These are phyloP conservation scores for Colletotrichum chrysophilum DNA, from an alignment of 2,329 filamentous ascomycete genomes.

Conservation along the genomic window DNA sequence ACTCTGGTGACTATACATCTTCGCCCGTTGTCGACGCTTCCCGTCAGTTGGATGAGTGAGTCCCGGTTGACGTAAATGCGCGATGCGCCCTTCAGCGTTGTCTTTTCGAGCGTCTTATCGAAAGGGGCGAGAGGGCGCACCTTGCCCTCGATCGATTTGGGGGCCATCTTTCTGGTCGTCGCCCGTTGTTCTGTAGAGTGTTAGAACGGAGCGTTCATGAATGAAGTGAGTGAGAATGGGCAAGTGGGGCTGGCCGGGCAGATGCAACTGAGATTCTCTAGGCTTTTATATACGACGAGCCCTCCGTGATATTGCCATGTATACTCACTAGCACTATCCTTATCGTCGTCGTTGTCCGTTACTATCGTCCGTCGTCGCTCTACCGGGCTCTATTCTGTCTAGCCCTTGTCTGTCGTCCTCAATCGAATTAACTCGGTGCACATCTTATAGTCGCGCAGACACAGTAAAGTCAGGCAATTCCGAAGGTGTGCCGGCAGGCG, in stretches of 20 bases:
- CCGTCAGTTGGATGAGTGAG: conserved; percentile 48
- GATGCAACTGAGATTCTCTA: background rate
- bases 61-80: conserved; percentile 55
- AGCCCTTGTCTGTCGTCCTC: background rate
- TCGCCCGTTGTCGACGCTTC: conserved; percentile 46
- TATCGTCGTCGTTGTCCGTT: background rate
- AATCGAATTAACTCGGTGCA: background rate
- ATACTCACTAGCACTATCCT: background rate
- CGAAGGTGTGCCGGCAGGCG: background rate
- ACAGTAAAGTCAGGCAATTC: background rate
- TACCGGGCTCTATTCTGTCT: background rate
- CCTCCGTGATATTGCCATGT: background rate
- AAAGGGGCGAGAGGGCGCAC: conserved; percentile 42
- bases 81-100: conserved; percentile 47
- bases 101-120: conserved; percentile 45
- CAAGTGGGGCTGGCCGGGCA: background rate
- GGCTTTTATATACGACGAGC: background rate
- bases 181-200: background rate
- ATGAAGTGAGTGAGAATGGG: background rate
- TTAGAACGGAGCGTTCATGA: background rate
- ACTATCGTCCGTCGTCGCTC: background rate
- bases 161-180: background rate
- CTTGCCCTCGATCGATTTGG: conserved; percentile 28
- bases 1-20: conserved; percentile 45
- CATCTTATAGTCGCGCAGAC: background rate